phyloP scores from a whole-genome alignment of 805 yeast genomes.

The Lachancea waltii region DNA sequence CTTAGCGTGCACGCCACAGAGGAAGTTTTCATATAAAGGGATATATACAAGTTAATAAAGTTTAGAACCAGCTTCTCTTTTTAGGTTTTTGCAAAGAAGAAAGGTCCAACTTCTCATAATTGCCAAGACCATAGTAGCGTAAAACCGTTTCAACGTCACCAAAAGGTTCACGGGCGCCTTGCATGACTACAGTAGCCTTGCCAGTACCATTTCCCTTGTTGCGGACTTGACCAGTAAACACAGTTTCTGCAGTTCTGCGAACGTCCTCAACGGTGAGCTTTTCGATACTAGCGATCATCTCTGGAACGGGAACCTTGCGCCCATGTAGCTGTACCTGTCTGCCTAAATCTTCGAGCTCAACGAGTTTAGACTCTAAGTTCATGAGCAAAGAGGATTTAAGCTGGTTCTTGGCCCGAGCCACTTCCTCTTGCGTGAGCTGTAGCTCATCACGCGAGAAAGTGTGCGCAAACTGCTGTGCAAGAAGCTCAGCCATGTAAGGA shows the following conservation, averaged over 20 bases:
- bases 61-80: conserved; percentile 26
- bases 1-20: conserved; percentile 12
- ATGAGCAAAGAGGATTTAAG: conserved; percentile 78
- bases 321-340: conserved; percentile 88
- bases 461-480: conserved; percentile 55
- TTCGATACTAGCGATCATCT: conserved; percentile 77
- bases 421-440: conserved; percentile 64
- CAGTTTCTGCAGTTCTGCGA: conserved; percentile 62
- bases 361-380: conserved; percentile 89
- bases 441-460: conserved; percentile 49
- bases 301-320: conserved; percentile 62
- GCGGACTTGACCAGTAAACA: conserved; percentile 59
- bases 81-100: conserved; percentile 8
- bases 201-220: conserved; percentile 47
- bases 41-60: conserved; percentile 4
- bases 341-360: conserved; percentile 92
- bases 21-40: conserved; percentile 24
- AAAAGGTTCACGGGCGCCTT: conserved; percentile 78
- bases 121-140: conserved; percentile 68
- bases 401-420: conserved; percentile 86
- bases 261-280: conserved; percentile 61
- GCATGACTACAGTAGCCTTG: conserved; percentile 79
- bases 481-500: conserved; percentile 70
- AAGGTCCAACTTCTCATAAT: conserved; percentile 13
- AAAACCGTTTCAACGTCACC: conserved; percentile 74